Base-by-base conservation (phyloP, 2,329 filamentous ascomycete genomes). In the Ceratocystis eucalypticola region DNA sequence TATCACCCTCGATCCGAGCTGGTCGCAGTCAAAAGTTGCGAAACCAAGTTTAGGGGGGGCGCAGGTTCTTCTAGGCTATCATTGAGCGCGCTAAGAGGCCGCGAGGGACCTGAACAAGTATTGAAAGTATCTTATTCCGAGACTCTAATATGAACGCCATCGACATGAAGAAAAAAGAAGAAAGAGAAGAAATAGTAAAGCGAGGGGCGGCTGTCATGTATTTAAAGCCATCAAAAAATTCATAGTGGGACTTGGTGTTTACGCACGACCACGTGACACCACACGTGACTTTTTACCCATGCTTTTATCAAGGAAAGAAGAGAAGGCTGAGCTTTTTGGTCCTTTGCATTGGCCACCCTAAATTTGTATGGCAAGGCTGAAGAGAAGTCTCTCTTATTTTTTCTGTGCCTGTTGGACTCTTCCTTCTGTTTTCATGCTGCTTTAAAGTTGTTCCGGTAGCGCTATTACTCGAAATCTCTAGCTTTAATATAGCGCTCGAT, bases 71-170 rank as follows among this genome's bases (percentile, higher is more conserved):
- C 95, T 90, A 88, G 93, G 88, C 89, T 82, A 89, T 91, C 90
- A 87, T 92, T 84, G 91, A 99, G 94, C 94, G 90, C 93, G 92
- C 89, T 80, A 80, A 88, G 92, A 89, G 83, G 80, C 87, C 84
- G 78, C 81, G 76, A 77, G 81, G 86, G 84, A 87, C 84, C 90
- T 95, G 89, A 90, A 89, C 86, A 91, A 91, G 88, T 84, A 97
- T 83, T 90, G 89, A 92, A 75, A 75, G 77, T 65, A 61, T 85
- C 88, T 85, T 89, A 85, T 86, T 88, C 88, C 92, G 93, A 95
- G 94, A 99, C 94, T 99, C 94, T 97, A 97, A 93, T 89, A 89
- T 89, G 85, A 87, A 88, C 87, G 91, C 87, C 86, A 62, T 75
- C 84, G 85, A 90, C 86, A 90, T 89, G 93, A 80, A 77, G 80